Evolutionary conservation across 192 early-diverging fungal species (phyloP).

Genomic region (Diversispora eburnea): DNA sequence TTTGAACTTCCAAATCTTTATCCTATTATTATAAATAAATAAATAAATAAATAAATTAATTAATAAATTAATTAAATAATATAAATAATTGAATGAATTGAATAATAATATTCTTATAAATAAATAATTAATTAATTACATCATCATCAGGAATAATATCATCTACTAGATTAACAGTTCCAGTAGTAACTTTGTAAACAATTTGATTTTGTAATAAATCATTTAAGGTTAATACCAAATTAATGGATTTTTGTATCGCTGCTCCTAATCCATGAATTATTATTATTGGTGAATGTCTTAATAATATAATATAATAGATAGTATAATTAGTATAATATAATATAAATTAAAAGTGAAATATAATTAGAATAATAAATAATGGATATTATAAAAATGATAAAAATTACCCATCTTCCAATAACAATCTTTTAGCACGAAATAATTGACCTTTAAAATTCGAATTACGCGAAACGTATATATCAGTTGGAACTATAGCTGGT

Average conservation of each 20-base stretch:
- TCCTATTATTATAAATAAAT: slow-evolving; percentile 33
- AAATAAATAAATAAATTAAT: too few relatives aligned
- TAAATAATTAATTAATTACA: slow-evolving; percentile 30
- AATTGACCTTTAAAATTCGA: slow-evolving; percentile 59
- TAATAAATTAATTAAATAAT: too few relatives aligned
- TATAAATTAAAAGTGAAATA: too few relatives aligned
- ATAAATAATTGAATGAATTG: neutral
- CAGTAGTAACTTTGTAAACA: slow-evolving; percentile 59
- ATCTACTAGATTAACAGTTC: slow-evolving; percentile 69
- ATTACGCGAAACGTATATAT: slow-evolving; percentile 77
- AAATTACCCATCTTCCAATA: slow-evolving; percentile 57
- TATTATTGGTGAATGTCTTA: slow-evolving; percentile 55
- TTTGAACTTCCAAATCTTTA: slow-evolving; percentile 53
- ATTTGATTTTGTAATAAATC: slow-evolving; percentile 56
- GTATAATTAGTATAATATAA: too few relatives aligned
- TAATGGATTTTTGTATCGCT: slow-evolving; percentile 63
- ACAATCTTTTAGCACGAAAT: slow-evolving; percentile 59
- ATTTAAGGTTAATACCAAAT: slow-evolving; percentile 61
- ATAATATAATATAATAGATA: neutral
- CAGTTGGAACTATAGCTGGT: slow-evolving; percentile 60
- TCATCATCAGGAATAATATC: slow-evolving; percentile 71
- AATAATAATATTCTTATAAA: neutral
- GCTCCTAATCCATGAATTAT: slow-evolving; percentile 79
- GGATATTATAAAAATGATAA: slow-evolving; percentile 1
- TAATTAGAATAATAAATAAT: neutral